Base-by-base conservation (phyloP, 169 alveolate genomes). In the Eimeria sp. region DNA sequence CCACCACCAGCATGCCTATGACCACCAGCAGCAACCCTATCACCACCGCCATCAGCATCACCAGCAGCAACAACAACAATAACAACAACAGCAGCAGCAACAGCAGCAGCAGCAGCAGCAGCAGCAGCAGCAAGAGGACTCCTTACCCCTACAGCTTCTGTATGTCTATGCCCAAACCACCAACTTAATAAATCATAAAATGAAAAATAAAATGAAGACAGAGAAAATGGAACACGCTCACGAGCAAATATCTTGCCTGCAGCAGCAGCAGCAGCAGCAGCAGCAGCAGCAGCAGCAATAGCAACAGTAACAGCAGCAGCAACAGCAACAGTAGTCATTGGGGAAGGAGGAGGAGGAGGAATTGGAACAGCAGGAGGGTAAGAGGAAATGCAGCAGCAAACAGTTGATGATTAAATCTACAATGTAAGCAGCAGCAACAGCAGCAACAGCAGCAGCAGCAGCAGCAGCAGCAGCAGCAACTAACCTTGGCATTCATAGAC, bases 271-370 rank as follows among this genome's bases (percentile, higher is more conserved):
- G 58, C 58, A 51, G 58, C 58, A 51, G 58, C 58, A 51, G 11
- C 58, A 51, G 58, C 51, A 73, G 54, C 83, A 73, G 51, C 83
- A 30, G 83, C 83, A 73, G 83, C 83, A 73, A 49, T 7, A 27
- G 83, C 83, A n/a, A n/a, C n/a, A n/a, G n/a, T n/a, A 73, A 27
- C 83, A 30, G 83, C 83, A 73, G 83, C 83, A 73, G 40, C 13
- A 27, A 14, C 83, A 73, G 83, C 83, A 73, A 20, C 51, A 16
- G 47, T 40, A 73, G 83, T 13, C 7, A 67, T 10, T 9, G 27
- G 45, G 40, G 76, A 7, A 67, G 83, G 51, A 73, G 47, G 5
- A 27, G 83, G 14, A 20, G 54, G 7, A 7, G 9, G 51, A 16
- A 14, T 7, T 6, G 83, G 13, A 73, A 27, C 83, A 9, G 18